A percentile compares a stretch with the other conserved stretches of the same genome.
Conservation (phyloP, 1,284 basidiomycete species). For the Cryptococcus floricola region DNA sequence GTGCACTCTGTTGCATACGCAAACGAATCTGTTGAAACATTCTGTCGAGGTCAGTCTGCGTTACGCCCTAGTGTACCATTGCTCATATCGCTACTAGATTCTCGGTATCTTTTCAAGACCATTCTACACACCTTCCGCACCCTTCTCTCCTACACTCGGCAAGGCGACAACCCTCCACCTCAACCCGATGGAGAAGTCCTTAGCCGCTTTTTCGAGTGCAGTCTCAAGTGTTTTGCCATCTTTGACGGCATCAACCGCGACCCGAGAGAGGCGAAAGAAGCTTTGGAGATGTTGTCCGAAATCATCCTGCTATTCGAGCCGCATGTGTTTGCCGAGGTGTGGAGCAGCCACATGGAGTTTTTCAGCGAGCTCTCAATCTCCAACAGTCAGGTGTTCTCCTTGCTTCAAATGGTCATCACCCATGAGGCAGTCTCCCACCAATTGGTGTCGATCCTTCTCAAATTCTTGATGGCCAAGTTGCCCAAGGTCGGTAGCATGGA, state of each 20-base stretch:
- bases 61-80: constrained; percentile 1
- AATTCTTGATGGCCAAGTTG: constrained; percentile 79
- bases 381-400: constrained; percentile 74
- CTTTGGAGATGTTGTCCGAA: constrained; percentile 77
- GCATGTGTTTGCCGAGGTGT: constrained; percentile 90
- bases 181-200: constrained; percentile 74
- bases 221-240: constrained; percentile 77
- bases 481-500: constrained; percentile 82
- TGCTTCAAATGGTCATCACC: constrained; percentile 81
- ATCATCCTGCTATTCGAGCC: constrained; percentile 78
- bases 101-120: constrained; percentile 80
- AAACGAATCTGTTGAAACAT: constrained; percentile 68
- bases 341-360: constrained; percentile 84
- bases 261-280: constrained; percentile 76
- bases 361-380: constrained; percentile 76
- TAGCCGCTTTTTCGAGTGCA: constrained; percentile 80
- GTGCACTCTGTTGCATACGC: constrained; percentile 69
- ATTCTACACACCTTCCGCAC: constrained; percentile 87
- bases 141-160: constrained; percentile 72
- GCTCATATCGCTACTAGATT: constrained; percentile 56
- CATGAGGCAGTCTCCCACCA: constrained; percentile 82
- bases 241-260: constrained; percentile 66
- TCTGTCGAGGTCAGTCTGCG: constrained; percentile 60
- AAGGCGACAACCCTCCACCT: constrained; percentile 70
- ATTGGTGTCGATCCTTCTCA: constrained; percentile 86